phyloP scores from a whole-genome alignment of 2,329 filamentous ascomycete species.

The Botrytis hyacinthi region DNA sequence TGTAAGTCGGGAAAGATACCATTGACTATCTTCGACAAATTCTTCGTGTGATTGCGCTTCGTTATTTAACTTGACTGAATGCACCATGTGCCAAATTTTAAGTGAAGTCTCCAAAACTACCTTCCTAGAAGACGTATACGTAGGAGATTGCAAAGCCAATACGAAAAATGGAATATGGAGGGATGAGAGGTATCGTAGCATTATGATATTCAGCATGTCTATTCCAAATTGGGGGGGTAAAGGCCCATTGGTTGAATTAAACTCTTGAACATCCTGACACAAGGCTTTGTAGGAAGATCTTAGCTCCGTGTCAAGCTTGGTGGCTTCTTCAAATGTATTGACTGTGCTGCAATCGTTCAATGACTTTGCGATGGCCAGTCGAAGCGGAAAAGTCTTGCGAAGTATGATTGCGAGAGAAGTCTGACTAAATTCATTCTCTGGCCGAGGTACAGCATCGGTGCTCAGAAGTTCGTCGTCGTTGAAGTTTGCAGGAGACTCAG shows the following conservation, averaged over 20 bases:
- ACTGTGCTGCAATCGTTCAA: constrained; percentile 45
- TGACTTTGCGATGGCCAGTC: constrained; percentile 45
- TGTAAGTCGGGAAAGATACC: background rate
- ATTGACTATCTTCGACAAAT: background rate
- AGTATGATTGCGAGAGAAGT: constrained; percentile 45
- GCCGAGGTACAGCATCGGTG: constrained; percentile 38
- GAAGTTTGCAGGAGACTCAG: constrained; percentile 48
- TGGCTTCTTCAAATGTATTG: constrained; percentile 46
- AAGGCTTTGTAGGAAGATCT: background rate
- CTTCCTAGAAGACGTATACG: constrained; percentile 52
- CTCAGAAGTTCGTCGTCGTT: constrained; percentile 49
- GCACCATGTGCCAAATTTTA: constrained; percentile 46
- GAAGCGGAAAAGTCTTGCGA: constrained; percentile 44
- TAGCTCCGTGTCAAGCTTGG: constrained; percentile 38
- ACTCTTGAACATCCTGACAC: background rate
- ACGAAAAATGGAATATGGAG: constrained; percentile 55
- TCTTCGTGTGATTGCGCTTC: background rate
- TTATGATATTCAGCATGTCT: constrained; percentile 49
- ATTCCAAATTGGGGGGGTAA: constrained; percentile 43
- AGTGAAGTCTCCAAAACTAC: constrained; percentile 49
- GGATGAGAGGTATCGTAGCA: constrained; percentile 53
- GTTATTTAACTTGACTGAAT: constrained; percentile 34
- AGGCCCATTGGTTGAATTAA: constrained; percentile 27
- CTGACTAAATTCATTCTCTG: constrained; percentile 43
- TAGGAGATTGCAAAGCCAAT: constrained; percentile 42